Conservation (phyloP, 2,329 filamentous ascomycete genomes). For the Colletotrichum nymphaeae region DNA sequence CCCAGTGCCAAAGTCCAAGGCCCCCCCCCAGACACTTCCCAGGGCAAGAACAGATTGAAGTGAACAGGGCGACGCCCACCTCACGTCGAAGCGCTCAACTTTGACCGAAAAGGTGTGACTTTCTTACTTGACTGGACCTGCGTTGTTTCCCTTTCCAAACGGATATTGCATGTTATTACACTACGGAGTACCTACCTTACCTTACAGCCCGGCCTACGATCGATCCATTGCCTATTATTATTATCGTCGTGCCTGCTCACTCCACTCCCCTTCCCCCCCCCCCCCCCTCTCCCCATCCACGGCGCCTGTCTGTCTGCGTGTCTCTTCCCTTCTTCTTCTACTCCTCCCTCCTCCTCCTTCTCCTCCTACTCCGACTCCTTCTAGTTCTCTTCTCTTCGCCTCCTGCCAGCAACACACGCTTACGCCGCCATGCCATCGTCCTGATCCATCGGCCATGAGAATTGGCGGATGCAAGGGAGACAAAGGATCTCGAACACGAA, state of each 20-base stretch:
- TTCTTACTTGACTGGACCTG: background rate
- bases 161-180: background rate
- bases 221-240: constrained; percentile 25
- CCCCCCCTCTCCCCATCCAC: background rate
- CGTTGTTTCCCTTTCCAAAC: constrained; percentile 3
- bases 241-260: constrained; percentile 23
- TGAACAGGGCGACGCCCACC: background rate
- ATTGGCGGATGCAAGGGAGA: constrained; percentile 36
- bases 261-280: constrained; percentile 14
- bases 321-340: constrained; percentile 4
- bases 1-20: no score
- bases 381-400: constrained; percentile 5
- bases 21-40: background rate
- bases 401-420: constrained; percentile 19
- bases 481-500: constrained; percentile 28
- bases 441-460: constrained; percentile 35
- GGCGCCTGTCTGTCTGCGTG: background rate
- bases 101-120: background rate
- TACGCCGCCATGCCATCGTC: constrained; percentile 41
- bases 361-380: background rate
- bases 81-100: constrained; percentile 14
- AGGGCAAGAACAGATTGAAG: background rate
- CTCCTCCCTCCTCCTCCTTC: background rate
- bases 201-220: background rate
- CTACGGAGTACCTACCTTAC: no score